Conservation (phyloP, 768 basidiomycete species). For the Naganishia randhawae region DNA sequence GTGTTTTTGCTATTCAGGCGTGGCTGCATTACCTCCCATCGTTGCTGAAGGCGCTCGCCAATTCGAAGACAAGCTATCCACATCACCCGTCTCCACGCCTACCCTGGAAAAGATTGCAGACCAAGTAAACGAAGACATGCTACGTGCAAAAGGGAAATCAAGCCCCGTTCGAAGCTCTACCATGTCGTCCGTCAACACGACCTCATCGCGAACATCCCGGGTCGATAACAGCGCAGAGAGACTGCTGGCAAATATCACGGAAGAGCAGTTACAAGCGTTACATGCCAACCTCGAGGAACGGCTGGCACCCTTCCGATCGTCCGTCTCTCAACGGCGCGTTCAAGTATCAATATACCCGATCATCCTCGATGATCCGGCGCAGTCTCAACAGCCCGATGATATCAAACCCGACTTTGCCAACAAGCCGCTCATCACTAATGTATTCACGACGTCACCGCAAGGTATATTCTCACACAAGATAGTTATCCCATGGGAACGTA, state of each 20-base stretch:
- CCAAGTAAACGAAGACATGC: slow-evolving; percentile 1
- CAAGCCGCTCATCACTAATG: slow-evolving; percentile 56
- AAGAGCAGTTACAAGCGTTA: slow-evolving; percentile 23
- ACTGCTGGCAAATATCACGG: slow-evolving; percentile 16
- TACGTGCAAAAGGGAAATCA: not conserved
- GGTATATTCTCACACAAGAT: slow-evolving; percentile 71
- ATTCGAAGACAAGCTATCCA: slow-evolving; percentile 19
- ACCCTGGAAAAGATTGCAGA: slow-evolving; percentile 7
- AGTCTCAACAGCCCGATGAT: slow-evolving; percentile 30
- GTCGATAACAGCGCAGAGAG: slow-evolving; percentile 11
- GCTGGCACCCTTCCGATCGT: slow-evolving; percentile 69
- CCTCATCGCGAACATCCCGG: not conserved
- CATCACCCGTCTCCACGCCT: slow-evolving; percentile 16
- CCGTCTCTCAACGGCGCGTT: slow-evolving; percentile 62
- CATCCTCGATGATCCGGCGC: slow-evolving; percentile 3
- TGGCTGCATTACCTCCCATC: slow-evolving; percentile 10
- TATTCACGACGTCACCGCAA: slow-evolving; percentile 62
- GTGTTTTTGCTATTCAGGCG: not conserved
- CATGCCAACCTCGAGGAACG: slow-evolving; percentile 74
- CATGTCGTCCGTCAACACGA: slow-evolving; percentile 4
- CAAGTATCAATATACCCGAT: slow-evolving; percentile 62
- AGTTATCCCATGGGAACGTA: slow-evolving; percentile 64
- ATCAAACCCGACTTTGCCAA: slow-evolving; percentile 47
- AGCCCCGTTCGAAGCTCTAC: not conserved
- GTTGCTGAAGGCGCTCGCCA: not conserved